These are phyloP conservation scores for Apocynum venetum DNA, from an alignment of 257 asterid genomes.

Conservation along the genomic window DNA sequence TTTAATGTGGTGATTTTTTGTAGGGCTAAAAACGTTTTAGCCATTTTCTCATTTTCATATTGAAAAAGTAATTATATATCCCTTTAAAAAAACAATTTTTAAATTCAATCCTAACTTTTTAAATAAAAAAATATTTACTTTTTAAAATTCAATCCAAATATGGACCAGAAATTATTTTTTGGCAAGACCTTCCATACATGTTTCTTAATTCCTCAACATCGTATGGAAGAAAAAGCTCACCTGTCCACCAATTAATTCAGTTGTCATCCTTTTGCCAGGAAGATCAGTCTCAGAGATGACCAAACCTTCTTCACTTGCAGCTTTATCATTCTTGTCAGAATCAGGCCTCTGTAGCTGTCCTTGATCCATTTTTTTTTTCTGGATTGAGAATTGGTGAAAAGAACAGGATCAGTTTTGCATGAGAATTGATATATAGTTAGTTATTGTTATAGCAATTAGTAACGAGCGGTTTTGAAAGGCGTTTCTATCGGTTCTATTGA, in stretches of 20 bases:
- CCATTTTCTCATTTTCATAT: too few species aligned
- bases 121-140: too few species aligned
- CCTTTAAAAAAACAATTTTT: too few species aligned
- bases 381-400: not conserved
- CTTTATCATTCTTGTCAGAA: constrained; percentile 14
- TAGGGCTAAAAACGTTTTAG: too few species aligned
- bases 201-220: too few species aligned
- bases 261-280: constrained; percentile 6
- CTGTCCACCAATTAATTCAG: constrained; percentile 18
- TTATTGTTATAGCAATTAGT: not conserved
- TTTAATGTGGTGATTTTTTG: too few species aligned
- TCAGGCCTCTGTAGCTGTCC: constrained; percentile 11
- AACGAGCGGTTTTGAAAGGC: not conserved
- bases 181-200: too few species aligned
- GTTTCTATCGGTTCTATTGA: not conserved
- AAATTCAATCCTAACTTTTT: too few species aligned
- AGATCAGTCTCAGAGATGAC: constrained; percentile 7
- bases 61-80: too few species aligned
- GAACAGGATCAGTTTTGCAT: not conserved
- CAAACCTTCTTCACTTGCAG: constrained; percentile 2
- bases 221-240: not conserved
- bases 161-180: too few species aligned
- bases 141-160: too few species aligned
- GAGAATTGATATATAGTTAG: not conserved
- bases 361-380: not conserved